Evolutionary conservation across 768 basidiomycete genomes (phyloP).

Genomic region (Stropharia rugosoannulata): DNA sequence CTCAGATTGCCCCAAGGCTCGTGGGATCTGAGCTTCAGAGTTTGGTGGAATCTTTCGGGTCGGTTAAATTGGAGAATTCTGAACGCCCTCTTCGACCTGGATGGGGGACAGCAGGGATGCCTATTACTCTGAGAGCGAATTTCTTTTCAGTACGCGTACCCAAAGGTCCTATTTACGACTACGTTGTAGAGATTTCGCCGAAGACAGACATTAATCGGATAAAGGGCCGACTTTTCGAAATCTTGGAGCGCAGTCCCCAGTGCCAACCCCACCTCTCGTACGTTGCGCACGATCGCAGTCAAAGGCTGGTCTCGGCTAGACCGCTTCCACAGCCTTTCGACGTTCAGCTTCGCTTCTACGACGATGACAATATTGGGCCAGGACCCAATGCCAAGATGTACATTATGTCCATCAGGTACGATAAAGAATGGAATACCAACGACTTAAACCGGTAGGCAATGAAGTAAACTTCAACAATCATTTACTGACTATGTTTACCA

Average conservation of each 20-base stretch:
- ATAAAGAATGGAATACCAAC: slow-evolving; percentile 35
- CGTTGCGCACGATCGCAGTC: slow-evolving; percentile 53
- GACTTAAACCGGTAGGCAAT: slow-evolving; percentile 32
- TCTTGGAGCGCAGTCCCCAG: slow-evolving; percentile 43
- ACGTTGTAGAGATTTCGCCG: slow-evolving; percentile 50
- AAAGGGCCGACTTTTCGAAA: slow-evolving; percentile 50
- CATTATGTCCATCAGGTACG: slow-evolving; percentile 39
- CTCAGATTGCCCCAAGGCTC: slow-evolving; percentile 35
- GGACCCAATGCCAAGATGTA: slow-evolving; percentile 38
- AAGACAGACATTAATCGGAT: slow-evolving; percentile 42
- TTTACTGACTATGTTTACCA: slow-evolving; percentile 21
- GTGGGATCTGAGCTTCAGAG: slow-evolving; percentile 29
- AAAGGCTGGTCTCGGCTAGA: slow-evolving; percentile 44
- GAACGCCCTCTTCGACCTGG: slow-evolving; percentile 54
- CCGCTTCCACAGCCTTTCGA: slow-evolving; percentile 44
- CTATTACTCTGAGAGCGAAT: slow-evolving; percentile 56
- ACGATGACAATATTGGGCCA: slow-evolving; percentile 37
- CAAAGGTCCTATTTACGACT: slow-evolving; percentile 52
- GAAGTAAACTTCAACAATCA: background rate
- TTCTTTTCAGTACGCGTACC: slow-evolving; percentile 57
- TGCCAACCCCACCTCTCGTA: slow-evolving; percentile 36
- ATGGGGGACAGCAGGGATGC: slow-evolving; percentile 49
- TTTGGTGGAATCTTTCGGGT: slow-evolving; percentile 39
- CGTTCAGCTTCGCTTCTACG: slow-evolving; percentile 39
- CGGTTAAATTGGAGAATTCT: slow-evolving; percentile 24